Conservation (phyloP, 2,329 filamentous ascomycete species). For the Colletotrichum viniferum region DNA sequence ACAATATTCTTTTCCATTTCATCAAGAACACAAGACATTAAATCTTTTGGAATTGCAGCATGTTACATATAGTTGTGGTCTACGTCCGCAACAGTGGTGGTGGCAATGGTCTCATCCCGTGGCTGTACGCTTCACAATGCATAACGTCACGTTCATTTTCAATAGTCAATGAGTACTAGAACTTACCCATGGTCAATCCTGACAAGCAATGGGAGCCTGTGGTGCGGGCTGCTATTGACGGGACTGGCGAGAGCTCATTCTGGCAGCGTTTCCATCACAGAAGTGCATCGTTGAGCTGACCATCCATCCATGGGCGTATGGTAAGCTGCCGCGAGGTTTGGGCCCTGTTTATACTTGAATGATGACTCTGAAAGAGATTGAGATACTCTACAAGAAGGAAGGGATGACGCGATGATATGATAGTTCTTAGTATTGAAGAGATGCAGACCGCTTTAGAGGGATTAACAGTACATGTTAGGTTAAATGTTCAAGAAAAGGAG, state of each 20-base stretch:
- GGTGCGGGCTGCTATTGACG: background rate
- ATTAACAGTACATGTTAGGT: too few species aligned
- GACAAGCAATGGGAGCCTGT: background rate
- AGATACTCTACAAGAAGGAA: background rate
- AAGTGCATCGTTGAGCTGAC: background rate
- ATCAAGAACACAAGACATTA: accelerated
- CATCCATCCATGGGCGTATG: background rate
- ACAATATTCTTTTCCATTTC: background rate
- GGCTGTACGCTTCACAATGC: background rate
- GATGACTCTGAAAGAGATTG: background rate
- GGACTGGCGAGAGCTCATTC: background rate
- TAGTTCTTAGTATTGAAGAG: too few species aligned
- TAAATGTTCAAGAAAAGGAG: too few species aligned
- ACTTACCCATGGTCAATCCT: background rate
- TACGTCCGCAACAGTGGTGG: background rate
- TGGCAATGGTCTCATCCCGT: background rate
- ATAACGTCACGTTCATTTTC: background rate
- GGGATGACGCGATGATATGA: too few species aligned
- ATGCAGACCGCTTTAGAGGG: too few species aligned
- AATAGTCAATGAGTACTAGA: too few species aligned
- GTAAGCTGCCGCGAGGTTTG: background rate
- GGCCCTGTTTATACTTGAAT: background rate
- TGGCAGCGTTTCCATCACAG: background rate
- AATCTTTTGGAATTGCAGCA: background rate
- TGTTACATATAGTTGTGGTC: background rate